A percentile compares a stretch with the other conserved stretches of the same genome.
Evolutionary conservation across 768 basidiomycete species (phyloP).

Genomic region (Mycena epipterygia): DNA sequence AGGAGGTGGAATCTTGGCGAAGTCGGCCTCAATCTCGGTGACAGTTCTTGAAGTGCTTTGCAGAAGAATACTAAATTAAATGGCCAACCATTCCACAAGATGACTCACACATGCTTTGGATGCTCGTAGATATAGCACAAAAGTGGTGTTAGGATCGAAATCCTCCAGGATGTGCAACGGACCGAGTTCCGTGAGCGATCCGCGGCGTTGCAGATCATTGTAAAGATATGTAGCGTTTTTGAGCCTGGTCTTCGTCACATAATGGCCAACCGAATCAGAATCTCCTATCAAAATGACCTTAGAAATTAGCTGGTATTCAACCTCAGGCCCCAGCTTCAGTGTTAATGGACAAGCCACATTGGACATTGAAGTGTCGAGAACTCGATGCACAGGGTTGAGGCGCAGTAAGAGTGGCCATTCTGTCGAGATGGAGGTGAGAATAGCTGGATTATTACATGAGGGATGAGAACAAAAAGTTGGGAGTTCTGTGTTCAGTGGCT

Average conservation of each 20-base stretch:
- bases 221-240: not conserved
- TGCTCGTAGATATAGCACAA: constrained; percentile 7
- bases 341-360: not conserved
- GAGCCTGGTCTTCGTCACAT: constrained; percentile 1
- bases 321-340: not conserved
- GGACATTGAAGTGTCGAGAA: not conserved
- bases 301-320: constrained; percentile 9
- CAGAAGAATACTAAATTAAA: not conserved
- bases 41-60: not conserved
- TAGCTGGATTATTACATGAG: not conserved
- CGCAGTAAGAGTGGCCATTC: constrained; percentile 11
- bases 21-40: not conserved
- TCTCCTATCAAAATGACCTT: not conserved
- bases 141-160: not conserved
- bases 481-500: not conserved
- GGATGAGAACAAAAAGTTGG: not conserved
- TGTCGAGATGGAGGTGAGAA: not conserved
- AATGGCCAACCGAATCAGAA: not conserved
- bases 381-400: not conserved
- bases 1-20: not conserved
- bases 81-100: not conserved
- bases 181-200: not conserved
- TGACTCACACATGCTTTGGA: constrained; percentile 9
- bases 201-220: not conserved
- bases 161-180: constrained; percentile 9